Evolutionary conservation across 768 basidiomycete genomes (phyloP), one percentile per base, ranked within the genome.

Genomic region (Psilocybe cubensis): DNA sequence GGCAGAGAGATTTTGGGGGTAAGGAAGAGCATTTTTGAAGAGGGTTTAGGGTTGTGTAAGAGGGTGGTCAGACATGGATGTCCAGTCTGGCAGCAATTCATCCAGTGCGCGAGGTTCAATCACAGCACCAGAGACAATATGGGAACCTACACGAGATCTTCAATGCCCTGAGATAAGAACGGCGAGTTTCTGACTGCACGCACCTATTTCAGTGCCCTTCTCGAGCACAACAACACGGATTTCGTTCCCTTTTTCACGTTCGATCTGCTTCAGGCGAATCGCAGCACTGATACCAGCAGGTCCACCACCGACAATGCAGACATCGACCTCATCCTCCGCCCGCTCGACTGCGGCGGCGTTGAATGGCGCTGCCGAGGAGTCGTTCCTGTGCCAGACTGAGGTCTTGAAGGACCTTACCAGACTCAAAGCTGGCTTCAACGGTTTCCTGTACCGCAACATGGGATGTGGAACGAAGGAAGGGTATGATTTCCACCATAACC

Each of bases 231-330:
- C 91, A 6, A 99, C 94, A 12, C 96, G 80, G 12, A 96, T 78
- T 61, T 96, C 91, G 53, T 83, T 83, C 0, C 89, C 92, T 41
- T 79, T 82, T 70, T 94, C 87, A 63, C 82, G 73, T 67, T 94
- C 93, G 23, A 97, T 85, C 73, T 98, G 96, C 75, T 96, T 98
- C 52, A 99, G 76, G 4, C 94, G 83, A 58, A 98, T 98, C 4
- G 95, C 96, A n/a, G 96, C 95, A 61, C 88, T 89, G 58, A 99
- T 81, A 5, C 97, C 96, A 0, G 97, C 96, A 0, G 97, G 97
- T 2, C 96, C 97, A 2, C 83, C 96, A 10, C 96, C 96, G 54
- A 97, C 95, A 67, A 99, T 98, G 71, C 94, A 96, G 31, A 98
- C 95, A 66, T 99, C 96, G 29, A 96, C 95, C 41, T 94, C 85